These are phyloP conservation scores for Fusarium abutilonis DNA, from an alignment of 2,329 filamentous ascomycete species.

Conservation along the genomic window DNA sequence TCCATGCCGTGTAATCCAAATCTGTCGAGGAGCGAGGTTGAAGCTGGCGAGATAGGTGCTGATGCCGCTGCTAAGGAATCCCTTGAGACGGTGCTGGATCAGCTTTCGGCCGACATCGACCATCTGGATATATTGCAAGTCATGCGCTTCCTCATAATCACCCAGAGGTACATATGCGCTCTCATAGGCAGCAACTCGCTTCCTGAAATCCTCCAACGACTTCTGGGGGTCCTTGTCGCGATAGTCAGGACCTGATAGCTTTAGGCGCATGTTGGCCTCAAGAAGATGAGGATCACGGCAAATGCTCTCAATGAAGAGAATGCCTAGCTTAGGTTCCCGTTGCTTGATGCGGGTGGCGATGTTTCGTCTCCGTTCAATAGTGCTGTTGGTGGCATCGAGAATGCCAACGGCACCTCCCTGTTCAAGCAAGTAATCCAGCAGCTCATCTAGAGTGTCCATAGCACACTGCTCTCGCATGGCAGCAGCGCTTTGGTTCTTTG, in stretches of 20 bases:
- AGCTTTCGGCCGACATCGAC: conserved; percentile 97
- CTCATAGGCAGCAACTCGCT: conserved; percentile 91
- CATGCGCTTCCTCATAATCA: conserved; percentile 87
- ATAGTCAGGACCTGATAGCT: conserved; percentile 95
- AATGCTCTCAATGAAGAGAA: conserved; percentile 94
- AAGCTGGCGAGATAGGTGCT: conserved; percentile 97
- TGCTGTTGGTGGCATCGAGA: conserved; percentile 97
- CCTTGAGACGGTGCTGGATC: conserved; percentile 87
- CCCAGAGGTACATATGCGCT: conserved; percentile 93
- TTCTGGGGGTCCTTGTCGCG: conserved; percentile 88
- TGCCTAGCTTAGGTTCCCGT: conserved; percentile 86
- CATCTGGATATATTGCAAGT: conserved; percentile 97
- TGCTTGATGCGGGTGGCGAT: conserved; percentile 85
- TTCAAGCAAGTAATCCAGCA: conserved; percentile 86
- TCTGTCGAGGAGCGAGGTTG: conserved; percentile 93
- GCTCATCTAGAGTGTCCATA: conserved; percentile 89
- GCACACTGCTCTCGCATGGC: conserved; percentile 91
- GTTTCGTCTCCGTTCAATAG: conserved; percentile 81
- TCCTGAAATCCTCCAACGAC: conserved; percentile 90
- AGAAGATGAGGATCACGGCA: conserved; percentile 86
- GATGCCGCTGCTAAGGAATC: conserved; percentile 91
- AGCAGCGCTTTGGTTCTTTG: conserved; percentile 82
- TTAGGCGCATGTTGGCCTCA: conserved; percentile 96
- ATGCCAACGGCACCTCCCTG: conserved; percentile 91
- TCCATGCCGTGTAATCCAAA: conserved; percentile 97